Percentiles rank a stretch among this genome's conserved stretches.
Conservation (phyloP, 345 rosid genomes). For the Eucalyptus marginata region DNA sequence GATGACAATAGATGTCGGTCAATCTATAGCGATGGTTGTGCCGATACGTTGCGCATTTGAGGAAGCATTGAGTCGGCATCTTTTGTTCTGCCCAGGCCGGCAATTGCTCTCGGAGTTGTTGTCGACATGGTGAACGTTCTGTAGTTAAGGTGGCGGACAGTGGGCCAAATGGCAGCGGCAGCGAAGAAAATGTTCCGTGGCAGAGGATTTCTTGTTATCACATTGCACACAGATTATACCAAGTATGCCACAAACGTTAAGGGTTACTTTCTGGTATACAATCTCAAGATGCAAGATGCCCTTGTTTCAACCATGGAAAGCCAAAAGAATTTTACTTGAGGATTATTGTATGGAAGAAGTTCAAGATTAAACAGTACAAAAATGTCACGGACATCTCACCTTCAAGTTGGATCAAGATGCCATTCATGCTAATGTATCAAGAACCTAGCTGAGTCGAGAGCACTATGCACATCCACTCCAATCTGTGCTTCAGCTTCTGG, state of each 20-base stretch:
- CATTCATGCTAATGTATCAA: background rate
- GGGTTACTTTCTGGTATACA: background rate
- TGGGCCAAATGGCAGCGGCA: fast-evolving
- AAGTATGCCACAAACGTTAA: background rate
- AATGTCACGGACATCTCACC: background rate
- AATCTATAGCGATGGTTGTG: background rate
- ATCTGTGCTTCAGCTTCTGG: slow-evolving; percentile 87
- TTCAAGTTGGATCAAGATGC: background rate
- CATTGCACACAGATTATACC: background rate
- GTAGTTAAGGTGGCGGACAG: background rate
- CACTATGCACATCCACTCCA: slow-evolving; percentile 21
- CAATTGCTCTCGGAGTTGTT: background rate
- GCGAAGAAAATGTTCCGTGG: background rate
- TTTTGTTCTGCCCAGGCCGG: background rate
- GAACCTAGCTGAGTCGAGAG: slow-evolving; percentile 41
- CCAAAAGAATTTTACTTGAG: background rate
- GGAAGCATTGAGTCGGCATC: background rate
- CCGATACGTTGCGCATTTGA: background rate
- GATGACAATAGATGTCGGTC: background rate
- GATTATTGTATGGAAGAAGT: background rate
- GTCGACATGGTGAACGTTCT: background rate
- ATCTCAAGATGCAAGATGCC: background rate
- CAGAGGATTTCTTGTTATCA: background rate
- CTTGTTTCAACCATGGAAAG: background rate
- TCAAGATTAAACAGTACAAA: background rate